Evolutionary conservation across 176 grass and related monocot species (phyloP).

Genomic region (Musa acuminata): DNA sequence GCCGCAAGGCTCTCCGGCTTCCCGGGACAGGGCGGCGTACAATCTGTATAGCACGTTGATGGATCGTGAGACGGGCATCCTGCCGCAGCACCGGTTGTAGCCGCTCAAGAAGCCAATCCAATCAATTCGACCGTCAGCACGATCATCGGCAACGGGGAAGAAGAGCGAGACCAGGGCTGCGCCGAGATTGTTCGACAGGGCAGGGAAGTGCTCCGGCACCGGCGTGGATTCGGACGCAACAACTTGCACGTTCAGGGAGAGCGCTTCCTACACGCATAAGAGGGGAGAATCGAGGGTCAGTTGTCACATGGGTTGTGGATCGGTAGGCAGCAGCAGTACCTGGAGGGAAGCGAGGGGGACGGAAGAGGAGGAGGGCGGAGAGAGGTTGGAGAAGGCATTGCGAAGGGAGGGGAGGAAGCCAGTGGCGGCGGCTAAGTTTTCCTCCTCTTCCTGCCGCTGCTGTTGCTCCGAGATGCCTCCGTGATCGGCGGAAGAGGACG

Average conservation of each 20-base stretch:
- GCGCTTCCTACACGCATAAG: constrained; percentile 8
- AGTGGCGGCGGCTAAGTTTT: constrained; percentile 49
- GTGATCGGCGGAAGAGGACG: constrained; percentile 38
- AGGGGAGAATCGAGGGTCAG: not conserved
- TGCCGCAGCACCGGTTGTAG: constrained; percentile 77
- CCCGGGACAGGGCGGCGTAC: constrained; percentile 39
- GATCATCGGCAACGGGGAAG: constrained; percentile 19
- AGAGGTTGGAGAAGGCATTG: constrained; percentile 43
- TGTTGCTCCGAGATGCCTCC: constrained; percentile 37
- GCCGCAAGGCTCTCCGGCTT: constrained; percentile 26
- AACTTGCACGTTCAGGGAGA: constrained; percentile 26
- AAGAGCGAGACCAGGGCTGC: constrained; percentile 48
- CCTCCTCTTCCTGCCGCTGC: constrained; percentile 31
- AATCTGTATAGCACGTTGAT: constrained; percentile 50
- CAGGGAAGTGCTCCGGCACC: constrained; percentile 33
- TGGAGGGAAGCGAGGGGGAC: constrained; percentile 34
- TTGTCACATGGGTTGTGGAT: not conserved
- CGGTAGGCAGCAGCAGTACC: constrained; percentile 13
- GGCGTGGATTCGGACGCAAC: constrained; percentile 32
- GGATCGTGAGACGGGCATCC: constrained; percentile 44
- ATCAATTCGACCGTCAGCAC: not conserved
- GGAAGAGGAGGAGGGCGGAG: constrained; percentile 16
- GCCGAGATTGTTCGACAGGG: constrained; percentile 34
- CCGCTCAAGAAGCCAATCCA: constrained; percentile 62
- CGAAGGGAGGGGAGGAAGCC: constrained; percentile 52